Conservation (phyloP, 768 basidiomycete species). For the Xanthoconium purpureum region DNA sequence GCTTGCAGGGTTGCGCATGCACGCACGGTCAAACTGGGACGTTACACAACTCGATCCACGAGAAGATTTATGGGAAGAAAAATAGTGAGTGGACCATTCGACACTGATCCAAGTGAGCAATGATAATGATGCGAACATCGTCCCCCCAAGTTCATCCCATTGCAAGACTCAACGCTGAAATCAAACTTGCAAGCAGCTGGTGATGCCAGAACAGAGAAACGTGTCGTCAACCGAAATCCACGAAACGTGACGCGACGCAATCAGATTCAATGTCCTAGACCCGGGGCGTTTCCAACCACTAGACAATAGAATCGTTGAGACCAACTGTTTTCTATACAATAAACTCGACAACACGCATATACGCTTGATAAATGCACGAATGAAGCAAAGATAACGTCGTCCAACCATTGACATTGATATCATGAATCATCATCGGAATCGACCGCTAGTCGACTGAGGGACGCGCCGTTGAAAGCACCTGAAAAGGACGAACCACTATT, state of each 20-base stretch:
- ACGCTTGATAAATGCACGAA: conserved; percentile 9
- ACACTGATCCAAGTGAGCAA: no score
- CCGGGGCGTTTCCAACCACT: no score
- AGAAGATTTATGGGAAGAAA: no score
- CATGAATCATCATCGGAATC: conserved; percentile 32
- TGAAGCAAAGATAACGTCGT: neutral
- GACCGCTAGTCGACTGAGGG: conserved; percentile 24
- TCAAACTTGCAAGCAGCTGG: neutral
- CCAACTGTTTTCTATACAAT: conserved; percentile 2
- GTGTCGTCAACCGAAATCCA: no score
- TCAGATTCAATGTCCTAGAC: neutral
- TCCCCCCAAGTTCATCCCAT: no score
- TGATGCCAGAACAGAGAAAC: no score
- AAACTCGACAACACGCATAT: conserved; percentile 1
- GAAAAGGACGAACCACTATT: neutral
- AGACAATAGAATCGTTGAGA: neutral
- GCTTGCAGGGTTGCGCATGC: no score
- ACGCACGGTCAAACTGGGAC: no score
- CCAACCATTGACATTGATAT: neutral
- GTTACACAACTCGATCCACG: no score
- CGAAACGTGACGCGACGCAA: neutral
- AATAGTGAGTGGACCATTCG: no score
- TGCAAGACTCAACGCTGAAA: no score
- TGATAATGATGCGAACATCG: no score
- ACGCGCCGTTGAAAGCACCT: conserved; percentile 30